A percentile compares a stretch with the other conserved stretches of the same genome.
Evolutionary conservation across 2,329 filamentous ascomycete species (phyloP).

Genomic region (Scedosporium aurantiacum): DNA sequence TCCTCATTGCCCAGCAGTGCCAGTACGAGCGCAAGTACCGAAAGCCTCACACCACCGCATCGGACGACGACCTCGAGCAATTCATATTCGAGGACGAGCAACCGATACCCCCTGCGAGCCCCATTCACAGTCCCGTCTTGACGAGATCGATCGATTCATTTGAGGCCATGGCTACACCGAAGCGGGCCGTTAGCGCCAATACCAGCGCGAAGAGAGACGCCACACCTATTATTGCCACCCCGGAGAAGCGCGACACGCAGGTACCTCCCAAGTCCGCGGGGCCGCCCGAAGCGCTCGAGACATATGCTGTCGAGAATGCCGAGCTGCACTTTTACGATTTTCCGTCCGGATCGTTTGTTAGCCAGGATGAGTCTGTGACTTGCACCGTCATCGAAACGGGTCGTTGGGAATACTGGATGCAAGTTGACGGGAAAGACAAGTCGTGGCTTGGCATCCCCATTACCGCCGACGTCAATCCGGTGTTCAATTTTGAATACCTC

Average conservation of each 20-base stretch:
- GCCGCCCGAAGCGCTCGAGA: conserved; percentile 59
- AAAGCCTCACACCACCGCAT: conserved; percentile 66
- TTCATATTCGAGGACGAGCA: conserved; percentile 65
- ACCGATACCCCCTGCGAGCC: conserved; percentile 53
- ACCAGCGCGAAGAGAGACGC: conserved; percentile 32
- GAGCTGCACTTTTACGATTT: conserved; percentile 95
- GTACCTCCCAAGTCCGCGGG: neutral
- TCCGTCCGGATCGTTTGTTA: conserved; percentile 69
- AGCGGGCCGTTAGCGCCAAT: conserved; percentile 28
- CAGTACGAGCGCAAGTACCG: conserved; percentile 97
- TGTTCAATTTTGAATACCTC: conserved; percentile 98
- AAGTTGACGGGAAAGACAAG: conserved; percentile 63
- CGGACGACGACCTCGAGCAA: conserved; percentile 66
- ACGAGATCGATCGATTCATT: conserved; percentile 44
- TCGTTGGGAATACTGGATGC: conserved; percentile 91
- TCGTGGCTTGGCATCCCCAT: conserved; percentile 83
- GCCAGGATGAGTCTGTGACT: conserved; percentile 64
- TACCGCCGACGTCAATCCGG: conserved; percentile 85
- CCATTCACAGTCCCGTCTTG: conserved; percentile 47
- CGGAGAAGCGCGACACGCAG: neutral
- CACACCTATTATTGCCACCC: conserved; percentile 11
- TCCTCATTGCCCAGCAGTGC: conserved; percentile 75
- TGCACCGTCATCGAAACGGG: conserved; percentile 79
- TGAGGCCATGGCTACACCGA: conserved; percentile 44
- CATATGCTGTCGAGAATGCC: conserved; percentile 62